Evolutionary conservation across 2,329 filamentous ascomycete genomes (phyloP).

Genomic region (Penicillium sp.): DNA sequence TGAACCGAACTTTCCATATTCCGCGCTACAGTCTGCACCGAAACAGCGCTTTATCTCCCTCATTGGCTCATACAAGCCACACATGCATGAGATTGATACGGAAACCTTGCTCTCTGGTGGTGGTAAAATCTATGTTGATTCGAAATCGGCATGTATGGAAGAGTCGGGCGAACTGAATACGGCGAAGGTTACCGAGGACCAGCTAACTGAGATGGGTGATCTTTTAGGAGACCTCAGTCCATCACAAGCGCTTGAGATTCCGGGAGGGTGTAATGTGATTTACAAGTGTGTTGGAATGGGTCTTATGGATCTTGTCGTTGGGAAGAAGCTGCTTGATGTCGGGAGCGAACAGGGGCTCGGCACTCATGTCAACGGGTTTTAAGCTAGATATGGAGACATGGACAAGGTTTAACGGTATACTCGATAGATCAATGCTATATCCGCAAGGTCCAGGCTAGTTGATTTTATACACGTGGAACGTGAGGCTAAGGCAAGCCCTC

Average conservation of each 20-base stretch:
- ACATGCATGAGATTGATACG: constrained; percentile 50
- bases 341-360: constrained; percentile 33
- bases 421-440: background rate
- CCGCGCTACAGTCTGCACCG: constrained; percentile 33
- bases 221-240: constrained; percentile 25
- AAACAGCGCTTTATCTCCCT: constrained; percentile 47
- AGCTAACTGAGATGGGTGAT: constrained; percentile 45
- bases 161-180: constrained; percentile 47
- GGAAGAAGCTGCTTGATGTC: constrained; percentile 39
- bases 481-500: background rate
- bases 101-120: constrained; percentile 51
- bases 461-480: background rate
- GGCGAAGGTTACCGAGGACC: constrained; percentile 34
- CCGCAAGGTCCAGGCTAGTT: background rate
- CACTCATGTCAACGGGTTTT: constrained; percentile 38
- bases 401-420: background rate
- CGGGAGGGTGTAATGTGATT: constrained; percentile 40
- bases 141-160: constrained; percentile 42
- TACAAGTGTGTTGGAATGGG: constrained; percentile 52
- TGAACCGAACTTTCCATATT: constrained; percentile 41
- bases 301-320: constrained; percentile 49
- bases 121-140: constrained; percentile 65
- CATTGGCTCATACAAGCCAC: constrained; percentile 54
- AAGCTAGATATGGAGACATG: background rate
- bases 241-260: constrained; percentile 21